A percentile compares a stretch with the other conserved stretches of the same genome.
phyloP scores from a whole-genome alignment of 78 protist genomes.

The Monosiga brevicollis region DNA sequence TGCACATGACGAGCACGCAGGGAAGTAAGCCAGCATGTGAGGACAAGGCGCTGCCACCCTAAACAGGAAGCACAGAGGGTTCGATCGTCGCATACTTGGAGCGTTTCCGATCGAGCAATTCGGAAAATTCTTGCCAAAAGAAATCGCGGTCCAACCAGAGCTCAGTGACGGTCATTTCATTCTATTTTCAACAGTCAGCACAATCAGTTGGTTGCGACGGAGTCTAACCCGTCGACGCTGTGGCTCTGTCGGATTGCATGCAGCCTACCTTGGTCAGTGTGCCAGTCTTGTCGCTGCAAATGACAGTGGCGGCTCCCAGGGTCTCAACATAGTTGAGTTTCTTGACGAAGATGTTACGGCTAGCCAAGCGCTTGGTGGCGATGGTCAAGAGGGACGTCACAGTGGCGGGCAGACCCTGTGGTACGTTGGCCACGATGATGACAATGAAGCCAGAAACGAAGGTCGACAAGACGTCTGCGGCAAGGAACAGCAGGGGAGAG shows the following conservation, averaged over 20 bases:
- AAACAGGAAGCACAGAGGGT: no score
- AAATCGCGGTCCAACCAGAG: slow-evolving; percentile 19
- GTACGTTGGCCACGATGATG: background rate
- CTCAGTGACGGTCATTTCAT: slow-evolving; percentile 57
- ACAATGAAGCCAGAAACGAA: background rate
- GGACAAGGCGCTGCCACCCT: no score
- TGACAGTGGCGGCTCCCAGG: slow-evolving; percentile 82
- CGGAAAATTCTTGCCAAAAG: no score
- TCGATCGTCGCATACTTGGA: no score
- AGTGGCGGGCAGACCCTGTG: slow-evolving; percentile 73
- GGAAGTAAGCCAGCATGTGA: no score
- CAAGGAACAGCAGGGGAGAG: slow-evolving; percentile 2
- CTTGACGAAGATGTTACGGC: slow-evolving; percentile 70
- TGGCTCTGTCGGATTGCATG: no score
- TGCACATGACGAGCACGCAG: no score
- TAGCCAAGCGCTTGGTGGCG: slow-evolving; percentile 74
- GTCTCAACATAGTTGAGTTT: slow-evolving; percentile 57
- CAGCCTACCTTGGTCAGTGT: no score
- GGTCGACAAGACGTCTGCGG: background rate
- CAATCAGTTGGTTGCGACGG: no score
- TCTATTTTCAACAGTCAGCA: no score
- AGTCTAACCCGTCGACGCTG: no score
- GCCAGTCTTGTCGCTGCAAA: slow-evolving; percentile 96
- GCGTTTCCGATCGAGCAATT: no score
- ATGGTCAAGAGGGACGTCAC: slow-evolving; percentile 80